A percentile compares a stretch with the other conserved stretches of the same genome.
These are phyloP conservation scores for Podospora pseudopauciseta DNA, from an alignment of 495 filamentous ascomycete genomes.

Conservation along the genomic window DNA sequence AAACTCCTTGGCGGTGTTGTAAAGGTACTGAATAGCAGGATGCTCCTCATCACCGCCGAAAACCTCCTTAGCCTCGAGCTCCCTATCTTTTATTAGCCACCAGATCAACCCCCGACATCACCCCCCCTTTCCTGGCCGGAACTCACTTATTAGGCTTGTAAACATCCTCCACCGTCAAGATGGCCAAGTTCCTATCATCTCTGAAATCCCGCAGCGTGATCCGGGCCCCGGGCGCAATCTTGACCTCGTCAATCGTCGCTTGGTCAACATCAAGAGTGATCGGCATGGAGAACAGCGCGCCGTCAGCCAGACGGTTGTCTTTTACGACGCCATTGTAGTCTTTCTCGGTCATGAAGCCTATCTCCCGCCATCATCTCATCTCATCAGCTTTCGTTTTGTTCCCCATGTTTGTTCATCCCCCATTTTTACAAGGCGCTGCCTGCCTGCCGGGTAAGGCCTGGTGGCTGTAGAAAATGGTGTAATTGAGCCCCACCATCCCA, in stretches of 20 bases:
- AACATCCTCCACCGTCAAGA: constrained; percentile 91
- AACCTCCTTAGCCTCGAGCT: constrained; percentile 84
- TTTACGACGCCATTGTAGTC: constrained; percentile 93
- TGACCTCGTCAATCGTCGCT: constrained; percentile 64
- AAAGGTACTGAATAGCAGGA: constrained; percentile 86
- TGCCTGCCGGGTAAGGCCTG: background rate
- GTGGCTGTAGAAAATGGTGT: background rate
- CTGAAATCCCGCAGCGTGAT: constrained; percentile 91
- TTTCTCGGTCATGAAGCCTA: constrained; percentile 94
- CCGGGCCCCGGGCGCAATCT: constrained; percentile 72
- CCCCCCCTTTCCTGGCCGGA: constrained; percentile 4
- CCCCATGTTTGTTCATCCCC: background rate
- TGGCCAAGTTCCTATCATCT: constrained; percentile 92
- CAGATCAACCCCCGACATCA: constrained; percentile 16
- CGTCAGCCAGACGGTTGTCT: constrained; percentile 78
- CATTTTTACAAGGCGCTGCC: background rate
- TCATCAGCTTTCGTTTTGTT: constrained; percentile 18
- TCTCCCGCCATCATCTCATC: constrained; percentile 2
- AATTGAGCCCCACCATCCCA: constrained; percentile 28
- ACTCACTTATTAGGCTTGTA: constrained; percentile 95
- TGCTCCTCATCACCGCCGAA: constrained; percentile 93
- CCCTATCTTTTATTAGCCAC: constrained; percentile 45
- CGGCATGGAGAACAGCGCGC: constrained; percentile 93
- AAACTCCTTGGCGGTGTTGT: constrained; percentile 73
- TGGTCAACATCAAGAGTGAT: constrained; percentile 86